Evolutionary conservation across 2,329 filamentous ascomycete genomes (phyloP).

Genomic region (Tolypocladium tundrense): DNA sequence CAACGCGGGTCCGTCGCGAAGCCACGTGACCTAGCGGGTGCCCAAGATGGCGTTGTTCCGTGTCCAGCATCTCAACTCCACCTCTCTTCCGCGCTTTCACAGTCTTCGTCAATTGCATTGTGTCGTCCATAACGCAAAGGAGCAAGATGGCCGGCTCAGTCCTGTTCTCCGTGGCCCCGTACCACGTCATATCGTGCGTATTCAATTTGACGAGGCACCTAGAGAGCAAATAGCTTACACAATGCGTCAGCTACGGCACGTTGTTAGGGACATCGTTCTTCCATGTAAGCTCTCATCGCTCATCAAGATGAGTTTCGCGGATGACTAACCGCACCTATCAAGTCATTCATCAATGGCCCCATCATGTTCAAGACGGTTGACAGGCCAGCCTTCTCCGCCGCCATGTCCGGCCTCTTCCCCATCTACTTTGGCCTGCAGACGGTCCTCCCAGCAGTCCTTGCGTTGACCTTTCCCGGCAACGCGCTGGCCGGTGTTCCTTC

Average conservation of each 20-base stretch:
- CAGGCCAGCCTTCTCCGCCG: constrained; percentile 66
- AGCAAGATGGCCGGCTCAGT: constrained; percentile 35
- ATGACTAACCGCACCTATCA: constrained; percentile 28
- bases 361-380: constrained; percentile 69
- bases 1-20: constrained; percentile 17
- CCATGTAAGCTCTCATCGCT: constrained; percentile 42
- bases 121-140: neutral
- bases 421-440: constrained; percentile 84
- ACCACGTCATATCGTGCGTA: constrained; percentile 63
- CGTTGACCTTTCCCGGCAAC: constrained; percentile 70
- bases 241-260: constrained; percentile 63
- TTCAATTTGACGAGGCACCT: neutral
- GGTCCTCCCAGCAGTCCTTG: constrained; percentile 59
- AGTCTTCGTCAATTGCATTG: neutral
- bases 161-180: constrained; percentile 56
- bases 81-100: neutral
- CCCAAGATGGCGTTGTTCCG: constrained; percentile 1
- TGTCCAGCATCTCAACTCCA: neutral
- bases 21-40: constrained; percentile 16
- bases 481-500: constrained; percentile 33
- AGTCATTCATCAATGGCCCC: constrained; percentile 68
- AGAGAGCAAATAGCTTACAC: constrained; percentile 10
- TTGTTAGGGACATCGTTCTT: constrained; percentile 81
- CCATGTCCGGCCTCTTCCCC: constrained; percentile 76
- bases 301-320: neutral